Conservation (phyloP, 495 filamentous ascomycete species). For the Neurospora africana region DNA sequence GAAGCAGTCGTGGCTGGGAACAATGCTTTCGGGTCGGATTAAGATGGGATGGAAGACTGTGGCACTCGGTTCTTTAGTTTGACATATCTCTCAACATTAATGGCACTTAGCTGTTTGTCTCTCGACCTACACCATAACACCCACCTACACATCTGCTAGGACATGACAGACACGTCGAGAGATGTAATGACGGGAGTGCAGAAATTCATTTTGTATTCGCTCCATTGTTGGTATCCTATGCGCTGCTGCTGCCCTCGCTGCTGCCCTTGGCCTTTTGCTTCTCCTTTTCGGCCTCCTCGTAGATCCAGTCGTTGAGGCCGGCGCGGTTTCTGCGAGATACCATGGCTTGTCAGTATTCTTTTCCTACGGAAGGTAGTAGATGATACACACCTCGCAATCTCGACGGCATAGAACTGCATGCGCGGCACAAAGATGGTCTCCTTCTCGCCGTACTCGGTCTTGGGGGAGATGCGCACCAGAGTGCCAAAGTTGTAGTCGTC, state of each 20-base stretch:
- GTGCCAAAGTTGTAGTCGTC: slow-evolving; percentile 97
- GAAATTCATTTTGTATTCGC: neutral
- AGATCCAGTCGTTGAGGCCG: slow-evolving; percentile 94
- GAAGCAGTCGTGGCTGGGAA: neutral
- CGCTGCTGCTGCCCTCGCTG: slow-evolving; percentile 2
- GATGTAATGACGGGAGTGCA: neutral
- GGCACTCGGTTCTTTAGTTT: neutral
- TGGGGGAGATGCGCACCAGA: slow-evolving; percentile 69
- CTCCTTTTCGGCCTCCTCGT: slow-evolving; percentile 51
- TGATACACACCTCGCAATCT: slow-evolving; percentile 63
- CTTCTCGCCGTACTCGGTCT: slow-evolving; percentile 74
- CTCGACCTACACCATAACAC: neutral
- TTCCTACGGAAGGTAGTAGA: too few species aligned
- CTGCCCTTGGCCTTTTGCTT: slow-evolving; percentile 9
- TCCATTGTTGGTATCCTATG: neutral
- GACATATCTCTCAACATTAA: neutral
- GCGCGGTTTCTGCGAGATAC: slow-evolving; percentile 61
- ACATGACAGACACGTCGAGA: neutral
- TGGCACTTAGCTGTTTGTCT: neutral
- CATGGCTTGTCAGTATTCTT: slow-evolving; percentile 48
- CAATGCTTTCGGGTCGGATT: neutral
- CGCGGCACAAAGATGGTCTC: slow-evolving; percentile 87
- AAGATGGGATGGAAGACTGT: neutral
- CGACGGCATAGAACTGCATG: slow-evolving; percentile 98
- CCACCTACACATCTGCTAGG: neutral